Base-by-base conservation (phyloP, 495 filamentous ascomycete genomes). In the Penicillium longicatenatum region DNA sequence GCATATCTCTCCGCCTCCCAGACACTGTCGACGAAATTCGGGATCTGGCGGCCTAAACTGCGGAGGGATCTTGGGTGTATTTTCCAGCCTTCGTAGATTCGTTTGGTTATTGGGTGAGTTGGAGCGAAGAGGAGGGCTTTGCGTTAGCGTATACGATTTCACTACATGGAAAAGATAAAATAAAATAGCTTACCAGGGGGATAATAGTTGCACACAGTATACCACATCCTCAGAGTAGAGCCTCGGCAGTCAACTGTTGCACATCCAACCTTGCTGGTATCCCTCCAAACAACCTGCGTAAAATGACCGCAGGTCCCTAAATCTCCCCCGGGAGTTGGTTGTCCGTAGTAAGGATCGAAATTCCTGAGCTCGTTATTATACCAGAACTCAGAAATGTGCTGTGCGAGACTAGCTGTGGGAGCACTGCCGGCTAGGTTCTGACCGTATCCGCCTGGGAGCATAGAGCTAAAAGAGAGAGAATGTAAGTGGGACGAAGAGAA, bases 101-200 rank as follows among this genome's bases (percentile, higher is more conserved):
- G 24, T 51, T 52, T 16, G 4, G 48, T 58, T 17, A 58, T 47
- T 24, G n/a, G 47, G 12, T 58, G 41, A 2, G 21, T 19, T 17
- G 55, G 48, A 1, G 48, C 55, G n/a, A 58, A 58, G 17, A 58
- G 55, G 17, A 58, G 55, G 0, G 55, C 55, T 2, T 17, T n/a
- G 16, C 16, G 17, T 39, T 7, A 39, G 37, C 37, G 17, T 17
- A 11, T 2, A 39, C 1, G 3, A 39, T 2, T 6, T 1, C 37
- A 39, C 4, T 16, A 2, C 16, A 39, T 11, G 8, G 0, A 39
- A 4, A 4, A 4, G 17, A 39, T 17, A 3, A 16, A 6, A n/a
- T 0, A n/a, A n/a, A 17, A 30, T 8, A 5, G 19, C 45, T 14
- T 17, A 48, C 45, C 45, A 29, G 45, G 45, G 4, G 45, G 45